phyloP scores from a whole-genome alignment of 2,329 filamentous ascomycete species.

The Hypoxylon sp. region DNA sequence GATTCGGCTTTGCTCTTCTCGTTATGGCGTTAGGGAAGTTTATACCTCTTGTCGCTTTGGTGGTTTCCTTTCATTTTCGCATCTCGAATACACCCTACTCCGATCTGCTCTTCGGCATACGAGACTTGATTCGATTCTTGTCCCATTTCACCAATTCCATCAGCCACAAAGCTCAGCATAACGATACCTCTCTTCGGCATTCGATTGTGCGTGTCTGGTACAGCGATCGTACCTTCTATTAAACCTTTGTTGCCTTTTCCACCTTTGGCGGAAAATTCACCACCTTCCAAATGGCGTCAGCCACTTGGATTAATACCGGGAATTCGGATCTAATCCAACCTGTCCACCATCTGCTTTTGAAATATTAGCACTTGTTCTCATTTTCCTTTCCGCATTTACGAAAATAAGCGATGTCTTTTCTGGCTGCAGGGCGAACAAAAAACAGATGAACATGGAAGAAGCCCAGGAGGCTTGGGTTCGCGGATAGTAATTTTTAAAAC shows the following conservation, averaged over 20 bases:
- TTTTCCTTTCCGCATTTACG: slow-evolving; percentile 50
- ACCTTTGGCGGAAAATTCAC: slow-evolving; percentile 24
- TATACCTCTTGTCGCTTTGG: slow-evolving; percentile 53
- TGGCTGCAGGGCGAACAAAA: slow-evolving; percentile 50
- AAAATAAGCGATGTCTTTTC: slow-evolving; percentile 50
- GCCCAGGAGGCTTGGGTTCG: slow-evolving; percentile 56
- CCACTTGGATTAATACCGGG: slow-evolving; percentile 51
- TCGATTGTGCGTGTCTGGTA: slow-evolving; percentile 72
- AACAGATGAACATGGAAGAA: slow-evolving; percentile 53
- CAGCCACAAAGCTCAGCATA: slow-evolving; percentile 68
- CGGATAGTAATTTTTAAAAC: slow-evolving; percentile 53
- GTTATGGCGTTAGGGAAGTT: slow-evolving; percentile 50
- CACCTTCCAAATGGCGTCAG: slow-evolving; percentile 45
- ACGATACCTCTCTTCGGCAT: slow-evolving; percentile 64
- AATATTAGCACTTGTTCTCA: slow-evolving; percentile 39
- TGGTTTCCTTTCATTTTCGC: slow-evolving; percentile 44
- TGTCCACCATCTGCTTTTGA: slow-evolving; percentile 41
- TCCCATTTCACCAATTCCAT: slow-evolving; percentile 56
- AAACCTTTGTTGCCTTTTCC: slow-evolving; percentile 45
- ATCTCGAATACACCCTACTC: slow-evolving; percentile 42
- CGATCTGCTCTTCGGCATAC: slow-evolving; percentile 45
- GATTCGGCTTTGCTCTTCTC: slow-evolving; percentile 43
- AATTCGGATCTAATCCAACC: slow-evolving; percentile 44
- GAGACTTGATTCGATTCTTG: slow-evolving; percentile 50
- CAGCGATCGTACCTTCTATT: slow-evolving; percentile 64